These are phyloP conservation scores for Cyclotella kingstonii DNA, from an alignment of 108 stramenopile species.

Conservation along the genomic window DNA sequence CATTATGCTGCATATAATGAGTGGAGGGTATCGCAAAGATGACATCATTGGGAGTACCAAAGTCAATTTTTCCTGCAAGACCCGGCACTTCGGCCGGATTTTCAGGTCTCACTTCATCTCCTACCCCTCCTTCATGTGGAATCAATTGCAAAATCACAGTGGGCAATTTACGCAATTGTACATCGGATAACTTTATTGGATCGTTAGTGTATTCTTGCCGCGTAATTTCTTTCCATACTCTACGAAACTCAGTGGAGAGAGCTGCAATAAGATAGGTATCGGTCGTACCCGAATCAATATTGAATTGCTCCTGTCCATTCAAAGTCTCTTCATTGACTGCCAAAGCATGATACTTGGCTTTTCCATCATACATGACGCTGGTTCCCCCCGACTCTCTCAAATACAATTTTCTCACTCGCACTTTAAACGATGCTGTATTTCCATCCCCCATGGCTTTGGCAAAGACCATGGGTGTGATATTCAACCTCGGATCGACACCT, in stretches of 20 bases:
- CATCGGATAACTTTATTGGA: constrained; percentile 46
- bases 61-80: constrained; percentile 68
- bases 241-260: constrained; percentile 60
- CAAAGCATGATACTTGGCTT: constrained; percentile 40
- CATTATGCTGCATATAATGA: constrained; percentile 75
- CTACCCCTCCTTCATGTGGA: constrained; percentile 40
- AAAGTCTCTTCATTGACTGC: constrained; percentile 41
- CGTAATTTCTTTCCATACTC: constrained; percentile 68
- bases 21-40: constrained; percentile 76
- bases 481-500: constrained; percentile 71
- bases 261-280: constrained; percentile 82
- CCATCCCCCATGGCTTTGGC: constrained; percentile 59
- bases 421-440: constrained; percentile 83
- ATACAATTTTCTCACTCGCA: constrained; percentile 70
- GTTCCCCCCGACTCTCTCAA: constrained; percentile 58
- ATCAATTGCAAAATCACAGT: constrained; percentile 72
- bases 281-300: constrained; percentile 94
- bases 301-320: constrained; percentile 86
- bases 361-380: constrained; percentile 25
- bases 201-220: constrained; percentile 68
- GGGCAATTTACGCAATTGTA: constrained; percentile 56
- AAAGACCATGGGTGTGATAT: constrained; percentile 85
- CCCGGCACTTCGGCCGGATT: constrained; percentile 51
- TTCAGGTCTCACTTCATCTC: constrained; percentile 28
- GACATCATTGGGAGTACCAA: constrained; percentile 56